Evolutionary conservation across 2,329 filamentous ascomycete genomes (phyloP), one percentile per base, ranked within the genome.

Genomic region (Aspergillus ruber): DNA sequence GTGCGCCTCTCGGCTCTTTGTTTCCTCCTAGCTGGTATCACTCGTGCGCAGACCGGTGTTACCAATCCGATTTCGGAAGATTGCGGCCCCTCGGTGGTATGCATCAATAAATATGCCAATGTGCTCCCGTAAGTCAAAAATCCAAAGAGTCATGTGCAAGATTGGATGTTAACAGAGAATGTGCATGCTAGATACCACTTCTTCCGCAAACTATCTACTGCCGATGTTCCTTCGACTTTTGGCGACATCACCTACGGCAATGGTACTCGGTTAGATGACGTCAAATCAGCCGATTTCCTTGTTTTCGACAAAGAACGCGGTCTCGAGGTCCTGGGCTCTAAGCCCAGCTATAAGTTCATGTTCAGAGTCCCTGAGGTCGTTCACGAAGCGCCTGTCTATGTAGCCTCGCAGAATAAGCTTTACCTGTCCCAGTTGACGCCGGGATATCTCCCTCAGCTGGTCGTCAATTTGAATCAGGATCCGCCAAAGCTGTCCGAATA

Each of bases 301-400:
- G 63, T 73, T 20, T 72, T 68, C 44, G 64, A 72, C 47, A 54
- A 57, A n/a, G 45, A 60, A 45, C 59, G 63, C 15, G 70, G 63
- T 6, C 53, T 68, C 12, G 58, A 69, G 21, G 52, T 69, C 10
- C 60, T 73, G 2, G 70, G 70, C 12, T 43, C 55, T 0, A 64
- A 60, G 13, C 69, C 70, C 12, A 63, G 55, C 4, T 66, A 68
- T 36, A 60, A 71, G 20, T 66, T 57, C 45, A 57, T 72, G 44
- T 72, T 73, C 50, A 50, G 60, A n/a, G 60, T 70, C 13, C 59
- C 57, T n/a, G 46, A 56, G 6, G 64, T 65, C 3, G 65, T 72
- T 7, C 70, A 73, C 48, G 70, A 73, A 59, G 70, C 68, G 5
- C 70, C 70, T 2, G 68, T 72, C 8, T 73, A 70, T 42, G 65